These are phyloP conservation scores for Suillus weaverae DNA, from an alignment of 768 basidiomycete genomes.

Conservation along the genomic window DNA sequence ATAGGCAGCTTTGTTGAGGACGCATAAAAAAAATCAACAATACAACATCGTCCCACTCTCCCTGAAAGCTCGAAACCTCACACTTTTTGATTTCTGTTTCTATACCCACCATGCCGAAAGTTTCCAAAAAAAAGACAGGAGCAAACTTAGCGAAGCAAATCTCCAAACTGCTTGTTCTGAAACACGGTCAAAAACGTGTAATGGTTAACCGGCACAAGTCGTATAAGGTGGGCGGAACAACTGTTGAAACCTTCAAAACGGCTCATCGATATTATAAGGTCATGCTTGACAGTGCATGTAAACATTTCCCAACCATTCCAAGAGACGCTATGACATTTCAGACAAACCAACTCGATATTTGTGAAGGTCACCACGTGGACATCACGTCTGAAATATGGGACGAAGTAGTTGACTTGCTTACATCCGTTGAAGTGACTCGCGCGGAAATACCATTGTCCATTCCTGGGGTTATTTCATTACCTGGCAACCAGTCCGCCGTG, in stretches of 20 bases:
- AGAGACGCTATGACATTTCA: background rate
- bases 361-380: background rate
- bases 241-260: background rate
- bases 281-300: background rate
- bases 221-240: background rate
- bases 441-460: no score
- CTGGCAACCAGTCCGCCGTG: background rate
- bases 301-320: conserved; percentile 5
- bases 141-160: background rate
- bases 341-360: conserved; percentile 3
- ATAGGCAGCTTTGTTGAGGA: no score
- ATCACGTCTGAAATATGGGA: background rate
- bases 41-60: no score
- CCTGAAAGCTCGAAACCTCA: background rate
- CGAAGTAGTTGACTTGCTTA: background rate
- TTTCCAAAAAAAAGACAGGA: background rate
- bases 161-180: background rate
- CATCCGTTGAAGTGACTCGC: background rate
- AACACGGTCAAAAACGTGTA: background rate
- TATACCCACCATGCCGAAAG: background rate
- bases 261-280: background rate
- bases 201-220: background rate
- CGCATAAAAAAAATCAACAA: no score
- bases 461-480: background rate
- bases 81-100: background rate